Conservation (phyloP, 2,329 filamentous ascomycete genomes). For the Colletotrichum limetticola region DNA sequence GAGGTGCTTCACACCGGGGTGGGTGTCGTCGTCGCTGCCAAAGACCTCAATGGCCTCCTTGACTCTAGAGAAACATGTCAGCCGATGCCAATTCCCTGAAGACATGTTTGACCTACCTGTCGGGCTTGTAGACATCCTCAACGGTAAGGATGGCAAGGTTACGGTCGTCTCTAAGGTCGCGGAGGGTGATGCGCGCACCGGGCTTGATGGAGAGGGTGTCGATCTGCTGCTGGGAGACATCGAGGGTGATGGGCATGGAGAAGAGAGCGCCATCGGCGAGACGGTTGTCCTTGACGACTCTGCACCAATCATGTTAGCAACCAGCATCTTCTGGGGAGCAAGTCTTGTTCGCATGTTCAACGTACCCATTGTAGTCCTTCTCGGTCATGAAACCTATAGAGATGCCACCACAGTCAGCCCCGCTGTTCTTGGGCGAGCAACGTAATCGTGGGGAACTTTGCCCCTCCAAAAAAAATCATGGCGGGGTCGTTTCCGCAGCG, state of each 20-base stretch:
- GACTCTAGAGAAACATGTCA: conserved; percentile 60
- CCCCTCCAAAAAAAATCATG: conserved; percentile 28
- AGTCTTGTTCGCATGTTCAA: conserved; percentile 34
- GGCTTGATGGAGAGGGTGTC: conserved; percentile 80
- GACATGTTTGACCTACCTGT: conserved; percentile 76
- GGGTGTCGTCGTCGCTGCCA: conserved; percentile 87
- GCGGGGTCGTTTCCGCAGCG: conserved; percentile 29
- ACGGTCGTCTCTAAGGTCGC: conserved; percentile 95
- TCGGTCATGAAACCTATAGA: conserved; percentile 92
- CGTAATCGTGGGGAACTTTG: conserved; percentile 27
- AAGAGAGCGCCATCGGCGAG: conserved; percentile 91
- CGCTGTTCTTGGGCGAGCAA: conserved; percentile 2
- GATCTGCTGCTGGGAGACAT: conserved; percentile 81
- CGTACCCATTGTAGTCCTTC: conserved; percentile 94
- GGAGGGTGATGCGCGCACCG: conserved; percentile 85
- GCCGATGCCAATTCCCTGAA: conserved; percentile 63
- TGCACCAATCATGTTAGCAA: conserved; percentile 52
- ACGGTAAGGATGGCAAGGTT: conserved; percentile 96
- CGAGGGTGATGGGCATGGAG: conserved; percentile 96
- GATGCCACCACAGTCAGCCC: conserved; percentile 26
- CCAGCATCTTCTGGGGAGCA: neutral
- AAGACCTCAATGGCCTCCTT: conserved; percentile 96
- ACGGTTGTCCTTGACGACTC: conserved; percentile 89
- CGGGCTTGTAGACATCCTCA: conserved; percentile 93
- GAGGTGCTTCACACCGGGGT: conserved; percentile 93